Conservation (phyloP, 495 filamentous ascomycete genomes). For the Penicillium tannophilum region DNA sequence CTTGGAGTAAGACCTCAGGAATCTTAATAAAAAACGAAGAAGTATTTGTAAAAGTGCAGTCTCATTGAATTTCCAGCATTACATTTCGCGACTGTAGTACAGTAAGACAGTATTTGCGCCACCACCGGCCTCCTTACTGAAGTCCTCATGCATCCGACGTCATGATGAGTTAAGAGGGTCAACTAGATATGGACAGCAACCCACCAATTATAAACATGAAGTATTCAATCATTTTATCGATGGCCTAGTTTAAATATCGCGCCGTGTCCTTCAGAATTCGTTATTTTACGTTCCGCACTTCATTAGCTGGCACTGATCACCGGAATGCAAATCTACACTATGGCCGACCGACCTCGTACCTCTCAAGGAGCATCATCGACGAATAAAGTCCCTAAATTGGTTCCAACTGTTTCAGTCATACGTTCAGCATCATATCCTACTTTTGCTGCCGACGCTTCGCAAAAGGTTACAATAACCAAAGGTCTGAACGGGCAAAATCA, state of each 20-base stretch:
- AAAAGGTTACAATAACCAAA: neutral
- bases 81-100: neutral
- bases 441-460: neutral
- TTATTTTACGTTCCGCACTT: neutral
- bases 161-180: neutral
- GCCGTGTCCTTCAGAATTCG: neutral
- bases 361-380: conserved; percentile 13
- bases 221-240: neutral
- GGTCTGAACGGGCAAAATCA: neutral
- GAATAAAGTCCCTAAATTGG: conserved; percentile 9
- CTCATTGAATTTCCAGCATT: neutral
- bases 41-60: neutral
- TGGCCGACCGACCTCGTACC: neutral
- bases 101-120: neutral
- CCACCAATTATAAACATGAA: neutral
- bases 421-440: conserved; percentile 12
- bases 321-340: neutral
- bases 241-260: neutral
- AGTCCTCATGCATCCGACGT: neutral
- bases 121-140: neutral
- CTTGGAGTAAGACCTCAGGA: neutral
- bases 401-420: neutral
- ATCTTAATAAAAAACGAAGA: neutral
- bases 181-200: neutral
- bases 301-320: neutral